These are phyloP conservation scores for Trichoderma pleuroti DNA, from an alignment of 2,329 filamentous ascomycete species.

Conservation along the genomic window DNA sequence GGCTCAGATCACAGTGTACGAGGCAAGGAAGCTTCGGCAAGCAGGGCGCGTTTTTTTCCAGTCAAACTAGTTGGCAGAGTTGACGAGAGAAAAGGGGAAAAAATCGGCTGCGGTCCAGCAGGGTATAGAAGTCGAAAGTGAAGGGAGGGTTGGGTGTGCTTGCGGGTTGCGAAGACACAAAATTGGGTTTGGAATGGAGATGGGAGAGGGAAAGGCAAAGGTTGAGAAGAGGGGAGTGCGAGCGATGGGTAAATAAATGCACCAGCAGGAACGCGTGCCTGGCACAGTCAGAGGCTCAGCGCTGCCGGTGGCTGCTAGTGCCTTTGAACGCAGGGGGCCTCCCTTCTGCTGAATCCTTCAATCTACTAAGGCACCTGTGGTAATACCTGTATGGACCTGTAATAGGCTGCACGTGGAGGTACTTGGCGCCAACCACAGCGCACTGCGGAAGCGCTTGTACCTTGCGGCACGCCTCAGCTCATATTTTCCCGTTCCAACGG, in stretches of 20 bases:
- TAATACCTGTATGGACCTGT: no score
- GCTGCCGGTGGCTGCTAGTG: slow-evolving; percentile 2
- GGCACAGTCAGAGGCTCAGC: slow-evolving; percentile 6
- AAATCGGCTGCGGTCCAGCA: background rate
- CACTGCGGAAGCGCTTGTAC: background rate
- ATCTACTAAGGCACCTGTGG: no score
- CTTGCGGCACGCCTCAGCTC: background rate
- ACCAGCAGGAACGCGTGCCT: slow-evolving; percentile 19
- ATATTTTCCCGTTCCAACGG: background rate
- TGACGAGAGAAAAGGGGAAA: background rate
- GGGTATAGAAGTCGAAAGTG: background rate
- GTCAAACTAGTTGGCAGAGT: background rate
- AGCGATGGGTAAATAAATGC: slow-evolving; percentile 10
- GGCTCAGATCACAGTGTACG: slow-evolving; percentile 1
- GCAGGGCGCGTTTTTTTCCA: background rate
- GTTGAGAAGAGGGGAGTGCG: slow-evolving; percentile 10
- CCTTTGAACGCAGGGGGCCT: background rate
- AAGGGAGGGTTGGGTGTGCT: background rate
- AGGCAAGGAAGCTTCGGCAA: slow-evolving; percentile 1
- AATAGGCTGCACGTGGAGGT: background rate
- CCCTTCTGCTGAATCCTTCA: background rate
- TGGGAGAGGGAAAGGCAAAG: slow-evolving; percentile 1
- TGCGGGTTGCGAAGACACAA: background rate
- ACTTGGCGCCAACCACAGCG: background rate
- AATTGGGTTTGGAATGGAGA: slow-evolving; percentile 6